These are phyloP conservation scores for Skeletonema menzelii DNA, from an alignment of 108 stramenopile species.

Conservation along the genomic window DNA sequence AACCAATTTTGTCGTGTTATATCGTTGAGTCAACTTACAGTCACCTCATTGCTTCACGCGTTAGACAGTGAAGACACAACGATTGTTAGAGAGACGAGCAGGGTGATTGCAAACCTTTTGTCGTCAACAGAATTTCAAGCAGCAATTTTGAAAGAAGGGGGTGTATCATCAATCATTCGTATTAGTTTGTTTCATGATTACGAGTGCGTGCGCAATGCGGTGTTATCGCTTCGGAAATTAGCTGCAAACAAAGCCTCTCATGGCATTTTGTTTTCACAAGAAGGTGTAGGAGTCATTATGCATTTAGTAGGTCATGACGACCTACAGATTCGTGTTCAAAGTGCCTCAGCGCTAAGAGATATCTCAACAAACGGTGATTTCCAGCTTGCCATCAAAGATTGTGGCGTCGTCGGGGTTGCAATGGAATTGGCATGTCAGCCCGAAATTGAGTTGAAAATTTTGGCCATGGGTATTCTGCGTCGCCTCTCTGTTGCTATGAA, in stretches of 20 bases:
- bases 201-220: conserved; percentile 69
- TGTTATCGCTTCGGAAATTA: conserved; percentile 73
- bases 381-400: conserved; percentile 65
- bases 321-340: conserved; percentile 54
- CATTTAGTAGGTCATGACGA: conserved; percentile 41
- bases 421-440: conserved; percentile 54
- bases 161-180: conserved; percentile 50
- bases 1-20: conserved; percentile 44
- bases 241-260: conserved; percentile 57
- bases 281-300: conserved; percentile 59
- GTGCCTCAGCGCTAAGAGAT: conserved; percentile 77
- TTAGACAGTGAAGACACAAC: conserved; percentile 58
- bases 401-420: conserved; percentile 52
- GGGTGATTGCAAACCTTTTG: conserved; percentile 61
- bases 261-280: conserved; percentile 57
- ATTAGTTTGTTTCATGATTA: conserved; percentile 58
- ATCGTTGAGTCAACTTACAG: conserved; percentile 18
- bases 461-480: conserved; percentile 61
- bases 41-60: conserved; percentile 55
- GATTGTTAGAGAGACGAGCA: conserved; percentile 67
- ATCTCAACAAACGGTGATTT: conserved; percentile 67
- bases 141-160: conserved; percentile 58
- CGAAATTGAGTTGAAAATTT: conserved; percentile 52
- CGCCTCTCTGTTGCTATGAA: conserved; percentile 63
- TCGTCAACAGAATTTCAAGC: conserved; percentile 36